A percentile compares a stretch with the other conserved stretches of the same genome.
These are phyloP conservation scores for Pythium grandisporangium DNA, from an alignment of 352 stramenopile species.

Conservation along the genomic window DNA sequence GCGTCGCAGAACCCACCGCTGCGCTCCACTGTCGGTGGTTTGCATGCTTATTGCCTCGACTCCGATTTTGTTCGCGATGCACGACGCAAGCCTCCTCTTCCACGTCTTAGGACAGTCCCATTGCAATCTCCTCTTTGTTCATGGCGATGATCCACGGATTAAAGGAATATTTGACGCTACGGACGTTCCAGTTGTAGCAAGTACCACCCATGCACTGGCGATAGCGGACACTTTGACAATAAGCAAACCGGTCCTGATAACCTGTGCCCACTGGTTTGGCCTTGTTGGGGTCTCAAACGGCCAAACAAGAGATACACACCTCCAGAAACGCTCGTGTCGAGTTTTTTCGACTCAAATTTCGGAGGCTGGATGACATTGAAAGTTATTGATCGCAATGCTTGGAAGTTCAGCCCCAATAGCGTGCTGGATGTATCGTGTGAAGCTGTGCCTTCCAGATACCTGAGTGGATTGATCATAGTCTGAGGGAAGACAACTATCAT, in stretches of 20 bases:
- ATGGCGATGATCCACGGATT: background rate
- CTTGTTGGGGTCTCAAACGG: background rate
- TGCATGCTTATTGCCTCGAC: too few relatives aligned
- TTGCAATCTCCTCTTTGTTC: background rate
- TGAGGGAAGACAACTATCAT: too few relatives aligned
- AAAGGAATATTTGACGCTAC: background rate
- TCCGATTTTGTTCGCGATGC: conserved; percentile 2
- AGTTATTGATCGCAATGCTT: too few relatives aligned
- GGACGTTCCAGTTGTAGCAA: background rate
- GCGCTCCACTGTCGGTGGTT: too few relatives aligned
- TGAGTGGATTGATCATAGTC: too few relatives aligned
- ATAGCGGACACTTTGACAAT: background rate
- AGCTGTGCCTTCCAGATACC: too few relatives aligned
- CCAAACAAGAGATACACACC: background rate
- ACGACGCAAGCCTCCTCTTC: conserved; percentile 17
- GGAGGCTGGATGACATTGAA: too few relatives aligned
- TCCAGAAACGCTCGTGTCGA: background rate
- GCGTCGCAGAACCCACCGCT: too few relatives aligned
- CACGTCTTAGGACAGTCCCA: conserved; percentile 8
- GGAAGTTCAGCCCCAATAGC: too few relatives aligned
- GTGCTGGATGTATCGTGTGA: too few relatives aligned
- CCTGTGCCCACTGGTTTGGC: too few relatives aligned
- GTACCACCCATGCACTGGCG: conserved; percentile 3
- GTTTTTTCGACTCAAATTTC: too few relatives aligned
- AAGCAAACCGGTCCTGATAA: background rate